Conservation (phyloP, 2,329 filamentous ascomycete genomes). For the Fusarium subglutinans region DNA sequence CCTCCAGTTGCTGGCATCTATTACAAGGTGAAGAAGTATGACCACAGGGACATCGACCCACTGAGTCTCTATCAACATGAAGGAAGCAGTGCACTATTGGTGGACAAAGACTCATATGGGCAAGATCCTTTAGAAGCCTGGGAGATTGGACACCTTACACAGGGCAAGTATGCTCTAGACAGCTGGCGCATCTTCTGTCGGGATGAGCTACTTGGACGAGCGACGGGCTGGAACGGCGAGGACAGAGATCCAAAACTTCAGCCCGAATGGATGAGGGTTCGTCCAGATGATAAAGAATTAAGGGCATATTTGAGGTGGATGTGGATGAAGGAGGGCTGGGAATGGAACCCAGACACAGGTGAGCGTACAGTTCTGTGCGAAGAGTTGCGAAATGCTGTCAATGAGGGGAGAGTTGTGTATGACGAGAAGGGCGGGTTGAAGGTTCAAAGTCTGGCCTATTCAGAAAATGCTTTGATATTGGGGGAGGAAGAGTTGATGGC, state of each 20-base stretch:
- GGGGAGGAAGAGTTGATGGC: background rate
- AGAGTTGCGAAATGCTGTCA: slow-evolving; percentile 65
- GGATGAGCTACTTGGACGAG: slow-evolving; percentile 75
- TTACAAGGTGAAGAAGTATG: slow-evolving; percentile 62
- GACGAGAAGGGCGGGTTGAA: slow-evolving; percentile 59
- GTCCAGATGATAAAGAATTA: slow-evolving; percentile 88
- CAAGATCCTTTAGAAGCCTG: slow-evolving; percentile 61
- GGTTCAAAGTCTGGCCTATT: background rate
- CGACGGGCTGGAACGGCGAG: slow-evolving; percentile 72
- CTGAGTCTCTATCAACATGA: background rate
- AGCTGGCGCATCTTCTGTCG: slow-evolving; percentile 95
- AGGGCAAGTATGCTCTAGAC: slow-evolving; percentile 84
- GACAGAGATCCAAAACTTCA: slow-evolving; percentile 67
- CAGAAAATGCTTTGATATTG: background rate
- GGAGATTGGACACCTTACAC: slow-evolving; percentile 87
- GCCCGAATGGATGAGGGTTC: slow-evolving; percentile 90
- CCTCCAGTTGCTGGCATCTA: slow-evolving; percentile 69
- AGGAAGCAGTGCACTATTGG: background rate
- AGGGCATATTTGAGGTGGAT: slow-evolving; percentile 87
- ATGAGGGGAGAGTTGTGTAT: slow-evolving; percentile 66
- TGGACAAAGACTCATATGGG: background rate
- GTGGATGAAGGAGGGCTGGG: slow-evolving; percentile 88
- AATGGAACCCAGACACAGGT: slow-evolving; percentile 80
- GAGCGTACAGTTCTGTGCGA: slow-evolving; percentile 62
- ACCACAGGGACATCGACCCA: slow-evolving; percentile 46